phyloP scores from a whole-genome alignment of 73 alveolate genomes.

The Tetrahymena malaccensis region DNA sequence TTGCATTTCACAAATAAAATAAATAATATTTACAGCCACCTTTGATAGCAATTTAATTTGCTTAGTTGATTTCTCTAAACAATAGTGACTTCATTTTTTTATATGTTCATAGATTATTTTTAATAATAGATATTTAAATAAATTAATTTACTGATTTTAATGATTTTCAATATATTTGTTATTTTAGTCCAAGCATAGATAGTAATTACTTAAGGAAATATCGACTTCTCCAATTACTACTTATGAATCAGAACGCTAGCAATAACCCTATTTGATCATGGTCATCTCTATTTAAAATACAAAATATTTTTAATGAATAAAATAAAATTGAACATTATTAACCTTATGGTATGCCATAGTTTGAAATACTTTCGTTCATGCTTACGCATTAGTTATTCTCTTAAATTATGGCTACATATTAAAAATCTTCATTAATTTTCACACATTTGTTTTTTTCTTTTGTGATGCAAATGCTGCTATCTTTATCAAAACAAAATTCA shows the following conservation, averaged over 20 bases:
- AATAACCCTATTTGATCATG: background rate
- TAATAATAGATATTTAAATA: no score
- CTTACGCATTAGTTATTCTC: background rate
- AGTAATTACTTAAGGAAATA: background rate
- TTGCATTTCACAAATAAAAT: no score
- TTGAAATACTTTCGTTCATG: background rate
- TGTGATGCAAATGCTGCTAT: background rate
- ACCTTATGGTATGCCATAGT: background rate
- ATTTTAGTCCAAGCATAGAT: background rate
- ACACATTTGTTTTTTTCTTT: background rate
- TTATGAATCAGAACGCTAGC: background rate
- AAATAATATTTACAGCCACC: background rate
- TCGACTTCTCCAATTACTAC: background rate
- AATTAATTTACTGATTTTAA: no score
- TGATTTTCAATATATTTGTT: no score
- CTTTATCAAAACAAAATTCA: background rate
- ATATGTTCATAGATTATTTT: no score
- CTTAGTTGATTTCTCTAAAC: background rate
- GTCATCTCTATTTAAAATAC: background rate
- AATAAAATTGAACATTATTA: no score
- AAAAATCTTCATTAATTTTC: no score
- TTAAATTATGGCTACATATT: no score
- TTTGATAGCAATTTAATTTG: no score
- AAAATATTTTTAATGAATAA: no score
- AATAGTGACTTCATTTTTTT: no score